Evolutionary conservation across 257 asterid species (phyloP).

Genomic region (Voacanga thouarsii): DNA sequence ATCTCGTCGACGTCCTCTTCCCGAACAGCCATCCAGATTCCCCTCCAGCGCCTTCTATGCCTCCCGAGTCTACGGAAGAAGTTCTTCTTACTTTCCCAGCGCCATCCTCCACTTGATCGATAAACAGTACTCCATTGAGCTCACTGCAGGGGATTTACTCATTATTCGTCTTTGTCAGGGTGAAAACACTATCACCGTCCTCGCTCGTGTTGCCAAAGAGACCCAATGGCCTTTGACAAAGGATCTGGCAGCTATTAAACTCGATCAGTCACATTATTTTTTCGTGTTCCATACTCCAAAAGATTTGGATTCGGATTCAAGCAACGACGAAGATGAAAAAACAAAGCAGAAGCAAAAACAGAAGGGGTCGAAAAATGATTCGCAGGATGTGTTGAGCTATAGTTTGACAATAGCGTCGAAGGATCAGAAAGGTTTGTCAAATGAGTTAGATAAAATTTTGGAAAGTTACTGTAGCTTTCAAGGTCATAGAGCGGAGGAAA

Average conservation of each 20-base stretch:
- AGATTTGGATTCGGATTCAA: conserved; percentile 35
- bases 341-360: conserved; percentile 24
- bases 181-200: conserved; percentile 49
- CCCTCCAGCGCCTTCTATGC: conserved; percentile 53
- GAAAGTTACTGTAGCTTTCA: conserved; percentile 58
- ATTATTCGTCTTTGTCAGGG: conserved; percentile 60
- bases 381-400: conserved; percentile 47
- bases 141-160: conserved; percentile 71
- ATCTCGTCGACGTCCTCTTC: conserved; percentile 44
- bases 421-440: conserved; percentile 58
- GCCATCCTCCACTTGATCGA: conserved; percentile 86
- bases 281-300: conserved; percentile 58
- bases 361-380: conserved; percentile 19
- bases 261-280: conserved; percentile 77
- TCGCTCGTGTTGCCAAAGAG: conserved; percentile 65
- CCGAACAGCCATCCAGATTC: conserved; percentile 26
- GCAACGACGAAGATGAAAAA: conserved; percentile 44
- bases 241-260: conserved; percentile 78
- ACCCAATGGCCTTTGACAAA: conserved; percentile 83
- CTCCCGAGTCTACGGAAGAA: conserved; percentile 52
- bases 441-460: conserved; percentile 58
- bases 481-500: conserved; percentile 61
- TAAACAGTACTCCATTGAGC: conserved; percentile 82
- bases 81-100: conserved; percentile 57
- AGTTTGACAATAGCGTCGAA: conserved; percentile 73